Base-by-base conservation (phyloP, 768 basidiomycete species). In the Sporobolomyces roseus region DNA sequence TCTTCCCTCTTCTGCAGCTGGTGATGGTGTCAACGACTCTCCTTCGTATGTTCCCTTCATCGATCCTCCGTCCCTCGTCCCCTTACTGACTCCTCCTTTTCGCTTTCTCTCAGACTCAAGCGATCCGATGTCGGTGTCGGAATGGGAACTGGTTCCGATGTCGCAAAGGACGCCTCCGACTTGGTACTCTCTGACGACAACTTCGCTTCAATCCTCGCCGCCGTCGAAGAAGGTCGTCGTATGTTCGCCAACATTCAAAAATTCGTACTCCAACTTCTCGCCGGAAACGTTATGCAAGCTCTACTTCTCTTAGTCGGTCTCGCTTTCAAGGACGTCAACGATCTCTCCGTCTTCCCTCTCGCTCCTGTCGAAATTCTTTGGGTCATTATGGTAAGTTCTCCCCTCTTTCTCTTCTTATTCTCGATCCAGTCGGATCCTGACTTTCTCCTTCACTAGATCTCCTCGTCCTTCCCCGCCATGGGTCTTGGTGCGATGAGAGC, bases 161-260 rank as follows among this genome's bases (percentile, higher is more conserved):
- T 85, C 41, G 84, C 85, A 12, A 84, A 87, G 74, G 83, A 84
- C 66, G 85, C 86, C 7, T 82, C 85, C 9, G 86, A 86, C 73
- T 81, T 87, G 61, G 82, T 88, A 21, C 80, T 88, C 21, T 81
- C 86, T 55, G 84, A 86, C 63, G 85, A 85, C 75, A 85, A 86
- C 75, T 86, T 88, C 71, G 83, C 85, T 1, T 84, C 85, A 2
- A 87, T 88, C 67, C 81, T 85, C 55, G 81, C 82, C 50, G 87
- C 85, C 2, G 83, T 87, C 72, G 81, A 85, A 76, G 86, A 86
- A 76, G 87, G 87, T 68, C 84, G 79, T 84, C 86, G 79, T 78
- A 61, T 55, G 58, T 64, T 85, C 78, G 80, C 81, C 63, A 86
- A 85, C 77, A 83, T 87, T 65, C 81, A 82, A 55, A 81, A 83